Base-by-base conservation (phyloP, 257 asterid genomes). In the Plantago major region DNA sequence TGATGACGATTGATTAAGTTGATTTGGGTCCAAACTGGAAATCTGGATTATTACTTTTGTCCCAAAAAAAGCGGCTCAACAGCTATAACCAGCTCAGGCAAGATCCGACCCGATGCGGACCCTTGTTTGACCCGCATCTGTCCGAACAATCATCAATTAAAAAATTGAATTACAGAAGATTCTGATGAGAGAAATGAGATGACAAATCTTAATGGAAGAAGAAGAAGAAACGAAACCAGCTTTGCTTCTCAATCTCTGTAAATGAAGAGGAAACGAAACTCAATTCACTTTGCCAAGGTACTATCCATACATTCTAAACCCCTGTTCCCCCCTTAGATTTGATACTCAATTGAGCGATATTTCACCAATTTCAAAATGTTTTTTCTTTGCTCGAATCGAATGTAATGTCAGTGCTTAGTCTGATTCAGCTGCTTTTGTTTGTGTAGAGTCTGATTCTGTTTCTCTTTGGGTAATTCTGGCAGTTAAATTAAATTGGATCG, bases 141-240 rank as follows among this genome's bases (percentile, higher is more conserved):
- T 43, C 69, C 70, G 47, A 58, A 69, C 48, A 62, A 19, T n/a
- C n/a, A 51, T 10, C 26, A 52, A 18, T 18, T 8, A 50, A 50
- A 50, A n/a, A 9, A 17, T 33, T 7, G 7, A 33, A 33, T 33
- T 33, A 7, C 11, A 51, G 15, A 51, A 51, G 57, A 51, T 51
- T 51, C 14, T 22, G 17, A 52, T 52, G 58, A 52, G 58, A 52
- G 26, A 22, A 22, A 22, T 22, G 26, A 22, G 65, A 45, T 40
- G 57, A 52, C 78, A 61, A 76, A 71, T 72, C 78, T 60, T 40
- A 63, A 74, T 71, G 83, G 77, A 78, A 71, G 83, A 65, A 65
- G 69, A 43, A 38, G 79, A 54, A 58, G 74, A 74, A 60, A 67
- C 52, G 54, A 62, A 51, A 63, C n/a, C 16, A 56, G 44, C 13